A percentile compares a stretch with the other conserved stretches of the same genome.
These are phyloP conservation scores for Parascedosporium putredinis DNA, from an alignment of 2,329 filamentous ascomycete species.

Conservation along the genomic window DNA sequence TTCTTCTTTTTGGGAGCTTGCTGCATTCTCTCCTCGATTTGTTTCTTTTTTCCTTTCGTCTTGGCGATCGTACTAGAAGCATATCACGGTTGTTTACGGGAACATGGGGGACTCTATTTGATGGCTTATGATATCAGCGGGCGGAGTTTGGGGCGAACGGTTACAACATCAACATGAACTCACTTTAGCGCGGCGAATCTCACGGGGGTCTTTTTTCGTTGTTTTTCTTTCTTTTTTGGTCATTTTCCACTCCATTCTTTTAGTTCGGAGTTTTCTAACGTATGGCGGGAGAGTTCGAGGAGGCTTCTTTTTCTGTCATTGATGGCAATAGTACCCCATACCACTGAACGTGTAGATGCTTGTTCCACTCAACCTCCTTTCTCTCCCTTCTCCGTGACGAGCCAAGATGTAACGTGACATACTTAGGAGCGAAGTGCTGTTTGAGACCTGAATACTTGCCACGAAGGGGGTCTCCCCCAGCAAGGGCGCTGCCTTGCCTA, in stretches of 20 bases:
- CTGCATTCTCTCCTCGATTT: not conserved
- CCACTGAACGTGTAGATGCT: too few relatives aligned
- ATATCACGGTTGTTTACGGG: not conserved
- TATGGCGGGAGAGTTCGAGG: too few relatives aligned
- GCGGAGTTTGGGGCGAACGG: not conserved
- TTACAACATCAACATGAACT: not conserved
- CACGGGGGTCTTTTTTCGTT: too few relatives aligned
- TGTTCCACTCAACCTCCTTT: too few relatives aligned
- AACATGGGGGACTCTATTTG: not conserved
- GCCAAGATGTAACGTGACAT: not conserved
- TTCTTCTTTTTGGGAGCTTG: not conserved
- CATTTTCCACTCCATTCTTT: too few relatives aligned
- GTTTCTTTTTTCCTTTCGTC: not conserved
- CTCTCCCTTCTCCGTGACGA: too few relatives aligned
- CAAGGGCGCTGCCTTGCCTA: too few relatives aligned
- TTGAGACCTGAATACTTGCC: not conserved
- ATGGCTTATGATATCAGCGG: conserved; percentile 1
- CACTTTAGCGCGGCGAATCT: not conserved
- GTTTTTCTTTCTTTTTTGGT: too few relatives aligned
- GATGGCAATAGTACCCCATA: too few relatives aligned
- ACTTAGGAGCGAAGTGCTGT: not conserved
- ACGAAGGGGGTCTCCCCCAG: too few relatives aligned
- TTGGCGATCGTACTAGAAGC: not conserved
- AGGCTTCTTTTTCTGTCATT: too few relatives aligned
- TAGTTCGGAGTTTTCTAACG: too few relatives aligned